These are phyloP conservation scores for Dispira simplex DNA, from an alignment of 192 early-diverging fungal genomes.

Conservation along the genomic window DNA sequence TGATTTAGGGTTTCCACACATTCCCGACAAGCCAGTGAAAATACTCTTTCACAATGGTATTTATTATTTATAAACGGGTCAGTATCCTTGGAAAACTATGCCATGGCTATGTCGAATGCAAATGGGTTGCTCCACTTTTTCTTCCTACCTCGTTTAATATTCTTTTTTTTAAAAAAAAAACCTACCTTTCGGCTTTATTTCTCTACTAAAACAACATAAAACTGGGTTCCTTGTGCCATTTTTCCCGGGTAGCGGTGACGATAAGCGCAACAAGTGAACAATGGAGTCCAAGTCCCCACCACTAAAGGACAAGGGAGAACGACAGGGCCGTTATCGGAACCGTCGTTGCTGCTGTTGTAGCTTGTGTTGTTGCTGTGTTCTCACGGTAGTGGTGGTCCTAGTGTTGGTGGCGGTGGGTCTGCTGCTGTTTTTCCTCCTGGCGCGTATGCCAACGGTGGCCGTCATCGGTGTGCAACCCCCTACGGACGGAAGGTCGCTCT, in stretches of 20 bases:
- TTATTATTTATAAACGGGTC: no score
- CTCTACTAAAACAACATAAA: background rate
- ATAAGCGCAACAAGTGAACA: background rate
- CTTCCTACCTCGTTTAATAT: no score
- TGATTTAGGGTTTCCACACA: no score
- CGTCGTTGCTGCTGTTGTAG: slow-evolving; percentile 1
- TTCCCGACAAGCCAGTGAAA: no score
- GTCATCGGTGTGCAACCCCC: background rate
- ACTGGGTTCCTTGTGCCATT: no score
- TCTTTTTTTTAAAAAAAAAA: background rate
- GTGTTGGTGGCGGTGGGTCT: background rate
- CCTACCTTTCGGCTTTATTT: background rate
- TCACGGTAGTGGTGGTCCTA: background rate
- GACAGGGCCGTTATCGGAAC: background rate
- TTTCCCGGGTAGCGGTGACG: background rate
- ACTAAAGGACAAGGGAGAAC: background rate
- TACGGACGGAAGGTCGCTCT: background rate
- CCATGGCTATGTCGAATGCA: no score
- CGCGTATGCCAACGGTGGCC: background rate
- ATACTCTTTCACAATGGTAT: no score
- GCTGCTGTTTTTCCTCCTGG: background rate
- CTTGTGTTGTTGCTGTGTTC: background rate
- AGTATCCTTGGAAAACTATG: no score
- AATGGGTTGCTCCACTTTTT: no score
- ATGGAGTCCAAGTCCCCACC: no score